phyloP scores from a whole-genome alignment of 768 basidiomycete genomes.

The Phanerochaete sordida region DNA sequence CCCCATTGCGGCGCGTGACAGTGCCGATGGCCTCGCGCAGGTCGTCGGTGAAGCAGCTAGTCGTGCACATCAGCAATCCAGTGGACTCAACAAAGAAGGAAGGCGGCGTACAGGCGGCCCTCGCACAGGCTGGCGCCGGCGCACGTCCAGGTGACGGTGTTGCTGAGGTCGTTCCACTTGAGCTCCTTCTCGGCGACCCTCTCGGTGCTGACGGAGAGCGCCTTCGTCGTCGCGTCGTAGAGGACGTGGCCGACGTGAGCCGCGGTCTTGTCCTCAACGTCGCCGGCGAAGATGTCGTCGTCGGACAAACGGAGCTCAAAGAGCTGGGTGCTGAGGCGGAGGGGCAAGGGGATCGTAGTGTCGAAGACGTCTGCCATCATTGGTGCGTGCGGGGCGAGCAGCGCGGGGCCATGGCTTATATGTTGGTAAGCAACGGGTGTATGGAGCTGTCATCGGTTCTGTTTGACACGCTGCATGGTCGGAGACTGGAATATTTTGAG shows the following conservation, averaged over 20 bases:
- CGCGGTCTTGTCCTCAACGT: neutral
- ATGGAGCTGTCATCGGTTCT: no score
- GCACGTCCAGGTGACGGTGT: neutral
- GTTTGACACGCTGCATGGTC: no score
- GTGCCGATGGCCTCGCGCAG: neutral
- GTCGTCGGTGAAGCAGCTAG: neutral
- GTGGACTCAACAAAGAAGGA: neutral
- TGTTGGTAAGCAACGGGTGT: no score
- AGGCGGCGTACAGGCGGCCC: no score
- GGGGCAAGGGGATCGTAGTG: neutral
- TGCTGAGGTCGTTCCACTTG: neutral
- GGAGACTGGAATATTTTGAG: no score
- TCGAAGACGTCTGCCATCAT: no score
- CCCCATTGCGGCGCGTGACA: neutral
- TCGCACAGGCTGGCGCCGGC: no score
- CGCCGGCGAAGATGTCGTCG: neutral
- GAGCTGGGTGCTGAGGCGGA: neutral
- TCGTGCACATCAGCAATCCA: neutral
- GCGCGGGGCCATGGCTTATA: no score
- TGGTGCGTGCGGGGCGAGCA: no score
- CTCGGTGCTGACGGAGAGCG: neutral
- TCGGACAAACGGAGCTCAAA: neutral
- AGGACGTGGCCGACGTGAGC: neutral
- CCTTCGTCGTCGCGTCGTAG: neutral
- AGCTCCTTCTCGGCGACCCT: neutral